Base-by-base conservation (phyloP, 495 filamentous ascomycete genomes). In the Xylaria telfairii region DNA sequence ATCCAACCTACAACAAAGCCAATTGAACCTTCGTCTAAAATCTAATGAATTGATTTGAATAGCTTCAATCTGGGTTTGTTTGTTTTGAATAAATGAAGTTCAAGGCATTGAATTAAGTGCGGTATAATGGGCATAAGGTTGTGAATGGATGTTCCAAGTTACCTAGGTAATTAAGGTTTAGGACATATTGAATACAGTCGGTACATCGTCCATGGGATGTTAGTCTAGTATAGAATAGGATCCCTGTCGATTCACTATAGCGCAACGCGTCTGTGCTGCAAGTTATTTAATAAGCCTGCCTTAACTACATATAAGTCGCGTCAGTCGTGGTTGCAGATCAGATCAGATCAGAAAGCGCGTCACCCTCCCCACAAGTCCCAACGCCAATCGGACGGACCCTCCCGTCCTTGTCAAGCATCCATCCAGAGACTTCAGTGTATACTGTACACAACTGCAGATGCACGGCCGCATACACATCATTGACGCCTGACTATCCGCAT, bases 301-400 rank as follows among this genome's bases (percentile, higher is more conserved):
- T 32, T 17, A 30, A 59, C 2, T 59, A 12, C 19, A 41, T 41
- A 37, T n/a, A n/a, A 53, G 63, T 51, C 63, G 63, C 46, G 63
- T 65, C 21, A n/a, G 9, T 10, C 4, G 7, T 15, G 19, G 54
- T n/a, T 3, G 54, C 37, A 34, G 61, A 49, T 64, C 41, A 34
- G 24, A 47, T 47, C 42, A 7, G 39, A 53, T 53, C 63, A 1
- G 9, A 65, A 63, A 65, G 30, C 63, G 63, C 63, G 63, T 65
- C 46, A 39, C 30, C 46, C 63, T 41, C n/a, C 60, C 13, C 34
- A 57, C 56, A 37, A 56, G 10, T 12, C 42, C 42, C 42, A 46
- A 19, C 53, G 26, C 53, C 53, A 56, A 56, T 56, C 53, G 53
- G 24, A 19, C 28, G 42, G 42, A 10, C 3, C 42, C 42, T 10